Percentiles rank a stretch among this genome's conserved stretches.
phyloP scores from a whole-genome alignment of 2,329 filamentous ascomycete genomes.

The Trichoderma aggressivum region DNA sequence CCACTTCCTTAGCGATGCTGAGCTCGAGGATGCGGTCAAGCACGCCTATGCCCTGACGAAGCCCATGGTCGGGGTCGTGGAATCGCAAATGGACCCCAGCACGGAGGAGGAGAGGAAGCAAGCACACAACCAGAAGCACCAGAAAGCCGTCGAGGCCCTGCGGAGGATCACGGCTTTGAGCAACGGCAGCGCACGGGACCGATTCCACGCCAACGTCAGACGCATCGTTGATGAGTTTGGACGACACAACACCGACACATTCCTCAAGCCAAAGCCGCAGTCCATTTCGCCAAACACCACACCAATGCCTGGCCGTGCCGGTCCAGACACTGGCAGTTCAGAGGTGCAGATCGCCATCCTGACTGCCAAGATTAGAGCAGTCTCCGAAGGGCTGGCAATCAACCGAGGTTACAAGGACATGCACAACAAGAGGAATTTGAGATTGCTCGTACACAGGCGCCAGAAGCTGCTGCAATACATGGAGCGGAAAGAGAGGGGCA shows the following conservation, averaged over 20 bases:
- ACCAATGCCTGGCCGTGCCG: constrained; percentile 58
- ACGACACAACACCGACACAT: constrained; percentile 78
- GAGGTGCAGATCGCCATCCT: constrained; percentile 98
- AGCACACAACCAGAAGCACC: constrained; percentile 55
- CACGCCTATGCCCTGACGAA: constrained; percentile 66
- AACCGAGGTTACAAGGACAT: constrained; percentile 78
- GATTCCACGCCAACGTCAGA: constrained; percentile 75
- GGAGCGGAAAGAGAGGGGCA: constrained; percentile 83
- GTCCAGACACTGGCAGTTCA: constrained; percentile 87
- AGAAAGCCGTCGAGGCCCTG: constrained; percentile 71
- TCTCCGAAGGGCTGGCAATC: constrained; percentile 68
- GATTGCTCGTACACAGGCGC: constrained; percentile 79
- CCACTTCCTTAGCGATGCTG: constrained; percentile 66
- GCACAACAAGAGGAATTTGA: constrained; percentile 87
- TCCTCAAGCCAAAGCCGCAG: constrained; percentile 60
- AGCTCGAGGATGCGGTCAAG: constrained; percentile 63
- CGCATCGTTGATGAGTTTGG: constrained; percentile 86
- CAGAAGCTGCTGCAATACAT: constrained; percentile 88
- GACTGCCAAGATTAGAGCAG: constrained; percentile 84
- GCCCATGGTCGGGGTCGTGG: constrained; percentile 44
- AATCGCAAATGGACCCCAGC: constrained; percentile 40
- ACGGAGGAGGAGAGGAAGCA: constrained; percentile 35
- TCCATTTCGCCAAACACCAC: constrained; percentile 41
- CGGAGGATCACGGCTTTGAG: constrained; percentile 73
- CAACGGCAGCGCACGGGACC: constrained; percentile 75